Conservation (phyloP, 2,329 filamentous ascomycete species). For the Fusarium falciforme region DNA sequence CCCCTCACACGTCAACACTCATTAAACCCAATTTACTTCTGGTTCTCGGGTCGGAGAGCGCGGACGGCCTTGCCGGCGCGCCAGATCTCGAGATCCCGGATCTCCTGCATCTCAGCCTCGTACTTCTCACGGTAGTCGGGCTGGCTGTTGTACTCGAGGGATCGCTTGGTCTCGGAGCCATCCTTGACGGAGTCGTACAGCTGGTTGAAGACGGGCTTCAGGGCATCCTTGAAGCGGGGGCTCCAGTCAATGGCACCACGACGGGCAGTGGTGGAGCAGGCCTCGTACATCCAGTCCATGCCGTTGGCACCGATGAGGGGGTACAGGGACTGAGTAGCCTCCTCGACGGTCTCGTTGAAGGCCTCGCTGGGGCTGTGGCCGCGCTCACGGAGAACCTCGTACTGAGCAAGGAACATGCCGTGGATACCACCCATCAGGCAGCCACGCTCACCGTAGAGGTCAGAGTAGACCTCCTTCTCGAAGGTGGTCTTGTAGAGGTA, state of each 20-base stretch:
- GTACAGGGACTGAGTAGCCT: conserved; percentile 98
- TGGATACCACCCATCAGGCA: conserved; percentile 99
- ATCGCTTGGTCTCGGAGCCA: conserved; percentile 94
- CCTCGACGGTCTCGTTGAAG: conserved; percentile 99
- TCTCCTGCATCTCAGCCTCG: conserved; percentile 98
- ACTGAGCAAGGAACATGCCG: conserved; percentile 99
- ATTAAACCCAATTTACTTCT: conserved; percentile 67
- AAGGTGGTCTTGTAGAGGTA: conserved; percentile 99
- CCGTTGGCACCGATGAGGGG: conserved; percentile 96
- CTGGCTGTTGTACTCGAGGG: conserved; percentile 96
- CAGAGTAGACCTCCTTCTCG: conserved; percentile 99
- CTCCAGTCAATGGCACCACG: conserved; percentile 99
- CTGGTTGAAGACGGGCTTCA: conserved; percentile 98
- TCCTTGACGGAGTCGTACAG: conserved; percentile 94
- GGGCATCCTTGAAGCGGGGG: conserved; percentile 94
- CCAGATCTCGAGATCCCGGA: conserved; percentile 99
- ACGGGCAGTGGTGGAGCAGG: conserved; percentile 98
- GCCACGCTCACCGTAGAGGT: conserved; percentile 99
- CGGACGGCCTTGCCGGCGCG: conserved; percentile 97
- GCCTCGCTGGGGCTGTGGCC: conserved; percentile 98
- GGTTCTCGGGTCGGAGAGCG: conserved; percentile 87
- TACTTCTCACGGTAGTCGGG: conserved; percentile 96
- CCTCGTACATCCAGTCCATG: conserved; percentile 99
- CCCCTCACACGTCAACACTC: conserved; percentile 25
- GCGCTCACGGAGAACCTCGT: conserved; percentile 99